Evolutionary conservation across 2,329 filamentous ascomycete genomes (phyloP).

Genomic region (Epichloe uncinata): DNA sequence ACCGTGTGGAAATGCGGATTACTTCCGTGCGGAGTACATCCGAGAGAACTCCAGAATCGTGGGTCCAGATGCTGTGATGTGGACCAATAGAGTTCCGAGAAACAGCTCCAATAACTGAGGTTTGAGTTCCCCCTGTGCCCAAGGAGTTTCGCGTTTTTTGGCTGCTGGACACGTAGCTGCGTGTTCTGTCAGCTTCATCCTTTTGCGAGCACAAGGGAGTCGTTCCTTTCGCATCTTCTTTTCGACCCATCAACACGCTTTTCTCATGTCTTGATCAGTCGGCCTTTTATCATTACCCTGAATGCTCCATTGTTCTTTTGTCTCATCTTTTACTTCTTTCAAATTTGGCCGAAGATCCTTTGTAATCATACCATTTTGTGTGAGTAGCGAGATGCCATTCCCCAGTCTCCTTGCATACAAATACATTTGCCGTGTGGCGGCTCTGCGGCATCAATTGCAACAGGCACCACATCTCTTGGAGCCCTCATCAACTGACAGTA

Average conservation of each 20-base stretch:
- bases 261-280: neutral
- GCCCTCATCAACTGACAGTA: neutral
- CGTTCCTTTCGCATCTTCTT: neutral
- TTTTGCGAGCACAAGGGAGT: conserved; percentile 2
- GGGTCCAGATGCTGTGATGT: neutral
- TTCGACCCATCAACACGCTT: conserved; percentile 1
- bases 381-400: neutral
- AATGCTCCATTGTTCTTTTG: neutral
- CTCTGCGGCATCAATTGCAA: neutral
- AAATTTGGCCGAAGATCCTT: neutral
- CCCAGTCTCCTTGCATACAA: neutral
- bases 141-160: neutral
- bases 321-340: conserved; percentile 7
- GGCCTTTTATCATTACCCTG: conserved; percentile 5
- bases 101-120: neutral
- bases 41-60: neutral
- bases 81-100: neutral
- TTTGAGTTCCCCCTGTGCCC: neutral
- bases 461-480: neutral
- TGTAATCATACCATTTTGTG: neutral
- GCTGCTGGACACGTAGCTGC: neutral
- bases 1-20: too few relatives aligned
- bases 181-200: conserved; percentile 4
- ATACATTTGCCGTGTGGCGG: neutral
- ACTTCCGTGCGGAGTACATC: too few relatives aligned